These are phyloP conservation scores for Pochonia chlamydosporia DNA, from an alignment of 2,329 filamentous ascomycete species.

Conservation along the genomic window DNA sequence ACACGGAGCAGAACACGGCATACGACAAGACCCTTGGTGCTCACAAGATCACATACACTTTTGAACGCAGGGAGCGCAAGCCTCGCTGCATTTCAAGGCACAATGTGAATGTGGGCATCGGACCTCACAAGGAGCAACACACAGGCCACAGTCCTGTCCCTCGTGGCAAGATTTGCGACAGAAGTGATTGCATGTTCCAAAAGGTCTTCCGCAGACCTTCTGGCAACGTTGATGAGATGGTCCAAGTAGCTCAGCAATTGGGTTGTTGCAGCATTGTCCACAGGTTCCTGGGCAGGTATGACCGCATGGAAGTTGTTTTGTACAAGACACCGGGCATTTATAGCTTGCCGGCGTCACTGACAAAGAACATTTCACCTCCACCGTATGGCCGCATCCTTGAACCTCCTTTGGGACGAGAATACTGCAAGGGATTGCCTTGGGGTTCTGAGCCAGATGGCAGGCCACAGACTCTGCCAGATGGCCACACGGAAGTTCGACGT, in stretches of 20 bases:
- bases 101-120: conserved; percentile 52
- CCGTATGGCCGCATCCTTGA: conserved; percentile 6
- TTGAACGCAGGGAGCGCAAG: conserved; percentile 55
- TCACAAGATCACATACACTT: conserved; percentile 45
- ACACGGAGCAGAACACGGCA: conserved; percentile 61
- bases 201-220: conserved; percentile 40
- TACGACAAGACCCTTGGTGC: conserved; percentile 39
- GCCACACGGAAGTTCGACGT: conserved; percentile 14
- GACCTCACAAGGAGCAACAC: conserved; percentile 51
- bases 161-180: conserved; percentile 30
- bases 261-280: conserved; percentile 2
- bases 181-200: conserved; percentile 49
- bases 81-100: conserved; percentile 44
- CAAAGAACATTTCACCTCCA: conserved; percentile 5
- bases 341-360: conserved; percentile 7
- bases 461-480: conserved; percentile 7
- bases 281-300: conserved; percentile 18
- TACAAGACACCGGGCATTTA: conserved; percentile 17
- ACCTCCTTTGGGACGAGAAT: conserved; percentile 4
- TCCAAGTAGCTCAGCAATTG: conserved; percentile 10
- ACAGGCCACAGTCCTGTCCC: conserved; percentile 34
- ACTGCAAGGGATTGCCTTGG: conserved; percentile 1
- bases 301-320: conserved; percentile 30
- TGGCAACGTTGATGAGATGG: conserved; percentile 29
- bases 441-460: conserved; percentile 6